Conservation (phyloP, 2,329 filamentous ascomycete genomes). For the Paraphaeosphaeria sporulosa region DNA sequence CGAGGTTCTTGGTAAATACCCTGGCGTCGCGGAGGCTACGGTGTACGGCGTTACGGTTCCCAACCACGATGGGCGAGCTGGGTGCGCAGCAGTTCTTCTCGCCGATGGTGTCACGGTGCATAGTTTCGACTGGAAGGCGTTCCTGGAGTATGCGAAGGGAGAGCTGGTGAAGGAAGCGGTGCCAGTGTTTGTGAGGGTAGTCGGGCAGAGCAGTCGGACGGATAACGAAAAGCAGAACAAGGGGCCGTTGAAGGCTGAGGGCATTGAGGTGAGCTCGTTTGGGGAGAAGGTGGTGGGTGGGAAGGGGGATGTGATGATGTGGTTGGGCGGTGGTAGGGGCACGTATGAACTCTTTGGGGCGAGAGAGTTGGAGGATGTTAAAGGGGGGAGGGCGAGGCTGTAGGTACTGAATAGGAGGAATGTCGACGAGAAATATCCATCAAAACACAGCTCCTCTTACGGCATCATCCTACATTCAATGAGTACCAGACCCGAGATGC, state of each 20-base stretch:
- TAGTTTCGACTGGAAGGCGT: slow-evolving; percentile 35
- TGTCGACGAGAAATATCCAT: background rate
- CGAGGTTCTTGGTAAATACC: slow-evolving; percentile 51
- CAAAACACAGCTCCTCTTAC: background rate
- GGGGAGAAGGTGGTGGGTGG: slow-evolving; percentile 37
- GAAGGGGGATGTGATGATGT: slow-evolving; percentile 34
- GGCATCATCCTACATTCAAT: background rate
- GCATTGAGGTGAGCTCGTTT: slow-evolving; percentile 62
- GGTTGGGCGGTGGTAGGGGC: slow-evolving; percentile 34
- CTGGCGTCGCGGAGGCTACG: slow-evolving; percentile 53
- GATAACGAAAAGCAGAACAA: slow-evolving; percentile 85
- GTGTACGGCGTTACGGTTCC: slow-evolving; percentile 57
- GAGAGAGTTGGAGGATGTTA: slow-evolving; percentile 27
- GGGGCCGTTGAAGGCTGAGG: slow-evolving; percentile 70
- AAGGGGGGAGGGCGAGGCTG: slow-evolving; percentile 19
- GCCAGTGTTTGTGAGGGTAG: slow-evolving; percentile 72
- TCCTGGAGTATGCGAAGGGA: slow-evolving; percentile 30
- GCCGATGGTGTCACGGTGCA: slow-evolving; percentile 47
- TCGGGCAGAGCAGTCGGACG: slow-evolving; percentile 64
- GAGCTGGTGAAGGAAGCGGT: slow-evolving; percentile 74
- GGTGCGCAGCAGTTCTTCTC: slow-evolving; percentile 64
- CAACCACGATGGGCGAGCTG: slow-evolving; percentile 59
- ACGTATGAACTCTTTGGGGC: slow-evolving; percentile 34
- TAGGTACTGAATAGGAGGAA: background rate
- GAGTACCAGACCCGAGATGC: background rate